Evolutionary conservation across 306 rosid species (phyloP), one percentile per base, ranked within the genome.

Genomic region (Vachellia pachyceras): DNA sequence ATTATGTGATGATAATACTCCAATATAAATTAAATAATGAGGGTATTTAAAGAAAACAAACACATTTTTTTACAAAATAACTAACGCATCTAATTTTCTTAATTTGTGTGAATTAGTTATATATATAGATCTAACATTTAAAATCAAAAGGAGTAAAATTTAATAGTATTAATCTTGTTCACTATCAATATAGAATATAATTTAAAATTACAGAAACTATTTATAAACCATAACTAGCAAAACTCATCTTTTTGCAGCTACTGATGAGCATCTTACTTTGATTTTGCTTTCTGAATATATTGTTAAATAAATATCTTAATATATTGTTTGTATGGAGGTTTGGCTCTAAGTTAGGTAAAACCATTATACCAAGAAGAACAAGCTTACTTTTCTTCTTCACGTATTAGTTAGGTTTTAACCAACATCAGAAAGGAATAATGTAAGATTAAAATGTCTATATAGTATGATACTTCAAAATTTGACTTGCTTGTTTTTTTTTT

Each of bases 291-390:
- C n/a, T n/a, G n/a, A 18, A 52, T 55, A n/a, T n/a, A n/a, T 55
- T 55, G 76, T 33, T 33, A 11, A 33, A 35, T 46, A 64, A 46
- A 47, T 77, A 35, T 65, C 37, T 36, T 50, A n/a, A 18, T 41
- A 8, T 13, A 45, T 76, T 72, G 20, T 64, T 40, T 67, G 71
- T 23, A 47, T 39, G 66, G 42, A 8, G 82, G 68, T 23, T 63
- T 68, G 72, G 35, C 64, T 69, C 35, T 60, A 72, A 73, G 83
- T 76, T 84, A 76, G 89, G 85, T 84, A 83, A 68, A 36, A 65
- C 17, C 63, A 52, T 78, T 67, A 46, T 75, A 25, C 84, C 41
- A 73, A 13, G 67, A 64, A 69, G 7, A 77, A 77, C 41, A 14
- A 66, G 4, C 35, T 4, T 12, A 77, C 40, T 77, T 77, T 49